These are phyloP conservation scores for Gardenia jasminoides DNA, from an alignment of 257 asterid genomes.

Conservation along the genomic window DNA sequence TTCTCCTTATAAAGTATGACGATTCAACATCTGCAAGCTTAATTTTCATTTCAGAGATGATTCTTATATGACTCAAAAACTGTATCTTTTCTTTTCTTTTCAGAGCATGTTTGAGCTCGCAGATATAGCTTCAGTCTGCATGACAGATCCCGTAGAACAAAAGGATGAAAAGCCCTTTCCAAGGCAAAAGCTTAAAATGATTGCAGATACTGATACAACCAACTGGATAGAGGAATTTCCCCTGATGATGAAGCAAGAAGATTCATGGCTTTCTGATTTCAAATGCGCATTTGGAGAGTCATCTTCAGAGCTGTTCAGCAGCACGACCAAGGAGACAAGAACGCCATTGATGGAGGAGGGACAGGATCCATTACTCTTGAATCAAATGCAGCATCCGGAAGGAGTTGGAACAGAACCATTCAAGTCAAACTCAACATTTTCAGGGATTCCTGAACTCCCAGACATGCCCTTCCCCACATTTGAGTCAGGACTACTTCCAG, in stretches of 20 bases:
- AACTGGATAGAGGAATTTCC: constrained; percentile 3
- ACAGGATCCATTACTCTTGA: constrained; percentile 17
- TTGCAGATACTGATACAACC: constrained; percentile 11
- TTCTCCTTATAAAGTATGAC: neutral
- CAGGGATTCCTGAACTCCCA: neutral
- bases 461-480: constrained; percentile 13
- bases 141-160: constrained; percentile 15
- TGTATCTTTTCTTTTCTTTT: constrained; percentile 1
- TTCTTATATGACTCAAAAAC: constrained; percentile 3
- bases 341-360: constrained; percentile 20
- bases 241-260: constrained; percentile 20
- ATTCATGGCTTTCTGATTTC: constrained; percentile 22
- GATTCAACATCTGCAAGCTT: neutral
- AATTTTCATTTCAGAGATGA: neutral
- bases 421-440: constrained; percentile 18
- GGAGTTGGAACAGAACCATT: constrained; percentile 14
- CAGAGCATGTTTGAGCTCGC: constrained; percentile 29
- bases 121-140: constrained; percentile 22
- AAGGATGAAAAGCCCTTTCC: constrained; percentile 20
- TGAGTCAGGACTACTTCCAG: constrained; percentile 15
- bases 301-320: constrained; percentile 13
- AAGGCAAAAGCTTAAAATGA: constrained; percentile 21
- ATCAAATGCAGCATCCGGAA: constrained; percentile 19
- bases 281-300: constrained; percentile 17
- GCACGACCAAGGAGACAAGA: constrained; percentile 19